Percentiles rank a stretch among this genome's conserved stretches.
Conservation (phyloP, 2,329 filamentous ascomycete genomes). For the Dothistroma septosporum region DNA sequence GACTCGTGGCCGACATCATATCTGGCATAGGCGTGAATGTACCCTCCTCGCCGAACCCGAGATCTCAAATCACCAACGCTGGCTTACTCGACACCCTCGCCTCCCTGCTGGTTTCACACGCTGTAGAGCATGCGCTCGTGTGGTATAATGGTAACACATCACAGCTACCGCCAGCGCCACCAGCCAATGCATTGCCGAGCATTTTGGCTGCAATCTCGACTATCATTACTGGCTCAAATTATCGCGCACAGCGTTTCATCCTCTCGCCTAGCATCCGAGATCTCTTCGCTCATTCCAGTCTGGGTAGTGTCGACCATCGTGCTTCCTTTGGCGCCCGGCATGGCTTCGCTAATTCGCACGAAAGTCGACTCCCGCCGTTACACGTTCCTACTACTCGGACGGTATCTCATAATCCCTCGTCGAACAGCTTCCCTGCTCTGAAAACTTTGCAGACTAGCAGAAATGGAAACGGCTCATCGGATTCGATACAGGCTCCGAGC, state of each 20-base stretch:
- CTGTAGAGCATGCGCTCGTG: constrained; percentile 24
- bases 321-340: constrained; percentile 24
- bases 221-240: constrained; percentile 74
- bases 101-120: constrained; percentile 65
- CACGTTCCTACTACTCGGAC: constrained; percentile 40
- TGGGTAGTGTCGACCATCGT: constrained; percentile 23
- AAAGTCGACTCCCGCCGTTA: constrained; percentile 33
- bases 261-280: constrained; percentile 45
- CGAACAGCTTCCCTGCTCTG: constrained; percentile 43
- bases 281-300: constrained; percentile 25
- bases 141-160: constrained; percentile 24
- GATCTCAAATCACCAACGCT: constrained; percentile 64
- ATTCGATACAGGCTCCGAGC: constrained; percentile 15
- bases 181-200: constrained; percentile 56
- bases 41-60: constrained; percentile 48
- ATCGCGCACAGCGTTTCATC: constrained; percentile 61
- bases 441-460: constrained; percentile 31
- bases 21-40: constrained; percentile 65
- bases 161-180: constrained; percentile 51
- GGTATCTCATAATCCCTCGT: constrained; percentile 33
- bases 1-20: constrained; percentile 56
- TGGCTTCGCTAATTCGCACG: constrained; percentile 24
- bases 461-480: constrained; percentile 11
- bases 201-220: constrained; percentile 73
- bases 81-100: constrained; percentile 77